Base-by-base conservation (phyloP, 1,284 basidiomycete genomes). In the Tausonia pullulans region DNA sequence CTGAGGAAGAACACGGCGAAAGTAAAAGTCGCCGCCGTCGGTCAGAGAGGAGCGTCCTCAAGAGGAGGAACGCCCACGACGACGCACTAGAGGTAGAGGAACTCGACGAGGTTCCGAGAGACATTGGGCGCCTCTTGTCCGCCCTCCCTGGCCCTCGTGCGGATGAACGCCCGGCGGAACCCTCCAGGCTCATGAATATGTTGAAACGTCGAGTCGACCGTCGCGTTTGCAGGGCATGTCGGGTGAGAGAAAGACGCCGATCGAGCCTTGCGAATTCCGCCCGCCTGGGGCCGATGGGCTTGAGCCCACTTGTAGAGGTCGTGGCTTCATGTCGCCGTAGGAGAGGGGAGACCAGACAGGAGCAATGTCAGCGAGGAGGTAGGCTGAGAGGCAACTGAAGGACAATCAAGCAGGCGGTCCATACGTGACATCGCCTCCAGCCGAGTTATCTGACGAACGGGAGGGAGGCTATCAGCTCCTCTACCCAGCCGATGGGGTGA, bases 151-250 rank as follows among this genome's bases (percentile, higher is more conserved):
- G 87, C 85, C 48, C 82, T 84, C 62, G 87, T 75, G 53, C 86
- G 75, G 6, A 96, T 79, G 73, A 91, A 95, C 73, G 94, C 90
- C 60, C 92, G 81, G 67, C 92, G 81, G 78, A 97, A 95, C 0
- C 93, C 93, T 68, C 92, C 92, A 0, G 93, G 93, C 73, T 94
- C 89, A 69, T 90, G 90, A 67, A 96, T 91, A 69, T 93, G 89
- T 70, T 89, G 85, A 61, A 93, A 86, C 0, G 82, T 85, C n/a
- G 90, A 87, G 63, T 78, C 77, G n/a, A 75, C 58, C 9, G 70
- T 46, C 70, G 68, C n/a, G 69, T 70, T 41, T 75, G 86, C 76
- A 62, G 79, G 76, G 55, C 82, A 76, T 40, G 80, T 76, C 56
- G 84, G 80, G 11, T 85, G 85, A 9, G 86, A 80, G 73, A 85